Evolutionary conservation across 2,329 filamentous ascomycete species (phyloP).

Genomic region (Macroventuria anomochaeta): DNA sequence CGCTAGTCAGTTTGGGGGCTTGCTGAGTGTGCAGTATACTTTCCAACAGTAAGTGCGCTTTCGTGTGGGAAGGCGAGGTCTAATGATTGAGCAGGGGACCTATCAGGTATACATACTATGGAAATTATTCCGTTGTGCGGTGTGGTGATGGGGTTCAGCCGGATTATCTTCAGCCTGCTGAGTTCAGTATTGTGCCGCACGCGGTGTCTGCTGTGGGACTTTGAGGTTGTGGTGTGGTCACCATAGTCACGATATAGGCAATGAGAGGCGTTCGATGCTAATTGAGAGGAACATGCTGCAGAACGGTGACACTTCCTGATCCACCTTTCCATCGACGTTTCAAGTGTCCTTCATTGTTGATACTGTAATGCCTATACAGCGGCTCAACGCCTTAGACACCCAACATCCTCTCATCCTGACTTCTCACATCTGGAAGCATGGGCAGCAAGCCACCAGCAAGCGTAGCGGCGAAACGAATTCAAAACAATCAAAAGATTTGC

Average conservation of each 20-base stretch:
- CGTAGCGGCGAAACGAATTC: too few species aligned
- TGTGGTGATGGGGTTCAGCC: neutral
- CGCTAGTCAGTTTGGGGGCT: constrained; percentile 16
- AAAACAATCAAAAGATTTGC: too few species aligned
- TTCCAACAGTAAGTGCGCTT: constrained; percentile 23
- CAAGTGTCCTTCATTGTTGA: too few species aligned
- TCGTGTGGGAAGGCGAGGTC: neutral
- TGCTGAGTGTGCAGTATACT: constrained; percentile 20
- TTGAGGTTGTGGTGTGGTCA: neutral
- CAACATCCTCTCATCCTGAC: too few species aligned
- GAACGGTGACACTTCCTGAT: too few species aligned
- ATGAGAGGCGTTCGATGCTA: too few species aligned
- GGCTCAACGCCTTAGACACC: too few species aligned
- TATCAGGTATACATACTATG: constrained; percentile 23
- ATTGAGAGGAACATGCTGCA: too few species aligned
- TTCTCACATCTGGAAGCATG: too few species aligned
- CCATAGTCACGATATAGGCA: neutral
- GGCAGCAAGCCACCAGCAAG: too few species aligned
- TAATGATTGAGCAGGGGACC: constrained; percentile 7
- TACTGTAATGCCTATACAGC: too few species aligned
- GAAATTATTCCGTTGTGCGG: constrained; percentile 13
- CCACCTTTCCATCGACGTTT: too few species aligned
- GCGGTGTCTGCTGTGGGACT: neutral
- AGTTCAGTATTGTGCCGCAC: neutral
- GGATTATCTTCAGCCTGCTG: neutral